These are phyloP conservation scores for Smittium mucronatum DNA, from an alignment of 371 early-diverging fungal genomes.

Conservation along the genomic window DNA sequence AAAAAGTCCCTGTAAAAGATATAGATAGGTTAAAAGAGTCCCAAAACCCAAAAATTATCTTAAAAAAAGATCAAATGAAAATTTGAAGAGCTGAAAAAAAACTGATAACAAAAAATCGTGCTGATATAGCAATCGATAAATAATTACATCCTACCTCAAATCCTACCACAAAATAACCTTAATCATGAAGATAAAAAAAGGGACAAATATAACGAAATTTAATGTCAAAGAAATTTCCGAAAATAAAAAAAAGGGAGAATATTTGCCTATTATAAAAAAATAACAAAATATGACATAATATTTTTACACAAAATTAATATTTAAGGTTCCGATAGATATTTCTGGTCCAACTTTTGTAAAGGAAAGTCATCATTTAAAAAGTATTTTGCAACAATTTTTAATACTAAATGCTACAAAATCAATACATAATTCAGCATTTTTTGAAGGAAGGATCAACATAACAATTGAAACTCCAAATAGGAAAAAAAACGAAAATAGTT, in stretches of 20 bases:
- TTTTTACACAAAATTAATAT: slow-evolving; percentile 2
- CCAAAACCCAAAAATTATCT: too few species aligned
- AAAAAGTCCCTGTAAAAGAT: too few species aligned
- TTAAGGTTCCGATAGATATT: not conserved
- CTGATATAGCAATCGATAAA: too few species aligned
- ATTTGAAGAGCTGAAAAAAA: too few species aligned
- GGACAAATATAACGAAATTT: not conserved
- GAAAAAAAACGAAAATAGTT: not conserved
- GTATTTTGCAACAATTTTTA: not conserved
- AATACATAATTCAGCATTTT: not conserved
- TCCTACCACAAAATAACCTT: too few species aligned
- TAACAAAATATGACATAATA: not conserved
- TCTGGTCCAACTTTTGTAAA: not conserved
- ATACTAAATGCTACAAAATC: not conserved
- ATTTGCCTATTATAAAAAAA: not conserved
- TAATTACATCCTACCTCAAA: too few species aligned
- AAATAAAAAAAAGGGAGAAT: not conserved
- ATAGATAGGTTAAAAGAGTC: too few species aligned
- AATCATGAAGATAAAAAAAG: not conserved
- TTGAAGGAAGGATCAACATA: not conserved
- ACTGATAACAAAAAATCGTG: not conserved
- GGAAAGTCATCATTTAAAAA: not conserved
- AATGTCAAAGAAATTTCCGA: not conserved
- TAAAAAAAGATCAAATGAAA: too few species aligned
- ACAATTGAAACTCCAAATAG: not conserved